Evolutionary conservation across 2,329 filamentous ascomycete genomes (phyloP).

Genomic region (Cyphellophora europaea): DNA sequence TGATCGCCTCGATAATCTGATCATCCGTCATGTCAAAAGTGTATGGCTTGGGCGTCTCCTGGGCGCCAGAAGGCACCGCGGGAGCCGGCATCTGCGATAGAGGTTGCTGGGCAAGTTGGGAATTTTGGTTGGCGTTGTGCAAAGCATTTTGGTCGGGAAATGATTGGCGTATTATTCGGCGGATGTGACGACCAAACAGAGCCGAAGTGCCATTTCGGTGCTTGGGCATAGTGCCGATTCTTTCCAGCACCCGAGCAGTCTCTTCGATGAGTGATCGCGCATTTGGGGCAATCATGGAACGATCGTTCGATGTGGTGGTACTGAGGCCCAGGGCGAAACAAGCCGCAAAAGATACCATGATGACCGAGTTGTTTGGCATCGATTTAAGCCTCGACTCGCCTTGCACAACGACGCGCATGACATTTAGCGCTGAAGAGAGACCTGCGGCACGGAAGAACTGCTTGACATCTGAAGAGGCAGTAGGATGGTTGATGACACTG

Average conservation of each 20-base stretch:
- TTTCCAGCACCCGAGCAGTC: conserved; percentile 57
- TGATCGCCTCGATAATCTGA: conserved; percentile 57
- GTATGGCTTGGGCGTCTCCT: conserved; percentile 7
- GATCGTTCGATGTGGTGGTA: conserved; percentile 49
- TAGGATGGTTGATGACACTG: conserved; percentile 65
- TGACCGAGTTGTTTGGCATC: conserved; percentile 70
- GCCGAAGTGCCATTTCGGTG: conserved; percentile 60
- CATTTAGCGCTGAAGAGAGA: conserved; percentile 63
- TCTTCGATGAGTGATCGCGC: conserved; percentile 58
- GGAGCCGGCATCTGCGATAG: conserved; percentile 1
- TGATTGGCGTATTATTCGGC: conserved; percentile 20
- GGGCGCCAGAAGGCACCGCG: too few relatives aligned
- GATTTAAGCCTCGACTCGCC: conserved; percentile 60
- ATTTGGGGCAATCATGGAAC: conserved; percentile 49
- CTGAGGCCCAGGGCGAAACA: conserved; percentile 56
- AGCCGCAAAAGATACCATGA: conserved; percentile 69
- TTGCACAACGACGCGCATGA: conserved; percentile 64
- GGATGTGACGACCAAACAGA: conserved; percentile 48
- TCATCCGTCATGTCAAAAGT: conserved; percentile 55
- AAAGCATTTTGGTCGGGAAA: conserved; percentile 7
- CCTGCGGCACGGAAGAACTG: conserved; percentile 64
- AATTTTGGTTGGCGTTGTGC: conserved; percentile 3
- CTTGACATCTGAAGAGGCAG: conserved; percentile 59
- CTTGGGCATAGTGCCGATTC: conserved; percentile 55
- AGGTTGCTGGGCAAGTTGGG: conserved; percentile 3